Base-by-base conservation (phyloP, 164 flowering plant genomes). In the Berberis thunbergii region DNA sequence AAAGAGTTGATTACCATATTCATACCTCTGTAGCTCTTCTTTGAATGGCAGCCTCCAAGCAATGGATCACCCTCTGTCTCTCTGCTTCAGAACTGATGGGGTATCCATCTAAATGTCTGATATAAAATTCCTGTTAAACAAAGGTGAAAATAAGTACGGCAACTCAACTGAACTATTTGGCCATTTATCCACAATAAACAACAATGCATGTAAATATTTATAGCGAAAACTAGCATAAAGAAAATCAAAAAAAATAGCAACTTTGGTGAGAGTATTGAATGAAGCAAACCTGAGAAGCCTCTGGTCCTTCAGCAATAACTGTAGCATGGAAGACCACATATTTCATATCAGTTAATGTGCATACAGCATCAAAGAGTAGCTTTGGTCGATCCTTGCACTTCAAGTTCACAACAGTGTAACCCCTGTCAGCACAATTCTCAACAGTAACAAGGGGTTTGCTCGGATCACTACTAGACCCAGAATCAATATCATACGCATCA, bases 301-400 rank as follows among this genome's bases (percentile, higher is more conserved):
- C 88, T 65, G 50, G 67, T 57, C 70, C 74, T 68, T 76, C 88
- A 0, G 87, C 75, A 59, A 66, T 61, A 67, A 89, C 86, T 69
- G 79, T 81, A 40, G 86, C 94, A 72, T 89, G 97, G 70, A 80
- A 87, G 45, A 87, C 84, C 9, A 87, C 87, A 76, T 87, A 89
- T 64, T 89, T 80, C 97, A 89, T 89, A 67, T 87, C 94, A 1
- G 96, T 89, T 5, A 89, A 69, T 43, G 94, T 80, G 75, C 96
- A 89, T 12, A 87, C 70, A 26, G 72, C 77, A 59, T 87, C 96
- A 74, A 84, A 87, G 63, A 89, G 62, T 49, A 89, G 74, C 73
- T 87, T 89, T 1, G 89, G 94, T 38, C 96, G 76, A 70, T 89
- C 93, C 62, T 72, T 76, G 1, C 84, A 83, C 63, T 82, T 81